Conservation (phyloP, 345 rosid genomes). For the Mallotus nudiflorus region DNA sequence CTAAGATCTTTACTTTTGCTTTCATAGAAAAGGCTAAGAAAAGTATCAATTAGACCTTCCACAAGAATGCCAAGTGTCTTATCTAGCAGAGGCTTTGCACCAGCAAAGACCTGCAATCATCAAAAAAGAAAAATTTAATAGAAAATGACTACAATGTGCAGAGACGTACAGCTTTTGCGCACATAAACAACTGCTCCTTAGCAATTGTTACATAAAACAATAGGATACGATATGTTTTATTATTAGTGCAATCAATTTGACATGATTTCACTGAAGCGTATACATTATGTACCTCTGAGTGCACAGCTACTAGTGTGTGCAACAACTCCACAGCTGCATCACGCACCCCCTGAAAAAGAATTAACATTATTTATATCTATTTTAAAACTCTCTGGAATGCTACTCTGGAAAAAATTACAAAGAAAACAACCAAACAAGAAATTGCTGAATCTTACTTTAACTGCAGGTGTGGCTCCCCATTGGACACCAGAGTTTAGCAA, state of each 20-base stretch:
- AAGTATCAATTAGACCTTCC: constrained; percentile 93
- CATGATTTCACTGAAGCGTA: neutral
- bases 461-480: constrained; percentile 93
- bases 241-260: neutral
- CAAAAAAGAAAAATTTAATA: neutral
- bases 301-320: constrained; percentile 91
- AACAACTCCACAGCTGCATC: constrained; percentile 93
- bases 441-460: constrained; percentile 58
- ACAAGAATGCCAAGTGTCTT: constrained; percentile 91
- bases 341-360: constrained; percentile 71
- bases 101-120: constrained; percentile 75
- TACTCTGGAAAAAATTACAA: neutral
- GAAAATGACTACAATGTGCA: neutral
- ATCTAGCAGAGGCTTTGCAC: constrained; percentile 90
- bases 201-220: neutral
- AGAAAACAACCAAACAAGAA: constrained; percentile 9
- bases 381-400: constrained; percentile 1
- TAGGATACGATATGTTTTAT: neutral
- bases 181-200: neutral
- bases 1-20: constrained; percentile 60
- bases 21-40: constrained; percentile 78
- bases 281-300: constrained; percentile 67
- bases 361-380: constrained; percentile 2
- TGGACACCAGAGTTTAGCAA: constrained; percentile 86
- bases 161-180: neutral